Conservation (phyloP, 805 yeast species). For the Komagataella mondaviorum region DNA sequence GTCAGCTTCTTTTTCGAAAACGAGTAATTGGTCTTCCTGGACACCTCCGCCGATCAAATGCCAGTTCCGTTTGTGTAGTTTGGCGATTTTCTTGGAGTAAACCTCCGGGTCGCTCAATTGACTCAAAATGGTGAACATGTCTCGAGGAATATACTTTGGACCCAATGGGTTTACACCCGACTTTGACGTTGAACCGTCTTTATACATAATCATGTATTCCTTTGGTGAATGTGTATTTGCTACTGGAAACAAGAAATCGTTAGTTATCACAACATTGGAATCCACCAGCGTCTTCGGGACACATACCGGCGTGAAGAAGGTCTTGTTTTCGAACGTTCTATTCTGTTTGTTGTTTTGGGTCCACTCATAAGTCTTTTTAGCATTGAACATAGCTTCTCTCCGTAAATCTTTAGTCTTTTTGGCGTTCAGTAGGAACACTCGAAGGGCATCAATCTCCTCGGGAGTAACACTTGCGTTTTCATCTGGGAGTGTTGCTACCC, state of each 20-base stretch:
- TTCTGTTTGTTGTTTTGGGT: constrained; percentile 21
- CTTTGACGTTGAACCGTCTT: constrained; percentile 20
- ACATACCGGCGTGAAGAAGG: constrained; percentile 32
- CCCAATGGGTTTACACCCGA: constrained; percentile 27
- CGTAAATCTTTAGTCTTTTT: constrained; percentile 23
- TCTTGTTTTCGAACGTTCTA: constrained; percentile 24
- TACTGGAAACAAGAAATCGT: constrained; percentile 10
- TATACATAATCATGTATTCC: constrained; percentile 10
- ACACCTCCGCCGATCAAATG: constrained; percentile 38
- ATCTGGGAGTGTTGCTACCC: not conserved
- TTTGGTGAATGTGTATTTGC: constrained; percentile 1
- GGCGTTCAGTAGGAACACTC: constrained; percentile 27
- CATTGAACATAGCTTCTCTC: constrained; percentile 31
- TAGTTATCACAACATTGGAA: not conserved
- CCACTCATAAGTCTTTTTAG: constrained; percentile 39
- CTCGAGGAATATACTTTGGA: constrained; percentile 20
- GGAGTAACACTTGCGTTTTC: constrained; percentile 4
- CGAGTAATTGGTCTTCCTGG: constrained; percentile 17
- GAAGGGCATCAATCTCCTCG: constrained; percentile 17
- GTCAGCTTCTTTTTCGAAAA: constrained; percentile 21
- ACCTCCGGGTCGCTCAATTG: constrained; percentile 23
- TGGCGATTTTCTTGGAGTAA: constrained; percentile 22
- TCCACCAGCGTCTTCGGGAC: constrained; percentile 18
- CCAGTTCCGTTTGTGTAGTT: constrained; percentile 35
- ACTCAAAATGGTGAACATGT: constrained; percentile 25